Evolutionary conservation across 208 protist genomes (phyloP), one percentile per base, ranked within the genome.

Genomic region (Trypanosomatidae sp.): DNA sequence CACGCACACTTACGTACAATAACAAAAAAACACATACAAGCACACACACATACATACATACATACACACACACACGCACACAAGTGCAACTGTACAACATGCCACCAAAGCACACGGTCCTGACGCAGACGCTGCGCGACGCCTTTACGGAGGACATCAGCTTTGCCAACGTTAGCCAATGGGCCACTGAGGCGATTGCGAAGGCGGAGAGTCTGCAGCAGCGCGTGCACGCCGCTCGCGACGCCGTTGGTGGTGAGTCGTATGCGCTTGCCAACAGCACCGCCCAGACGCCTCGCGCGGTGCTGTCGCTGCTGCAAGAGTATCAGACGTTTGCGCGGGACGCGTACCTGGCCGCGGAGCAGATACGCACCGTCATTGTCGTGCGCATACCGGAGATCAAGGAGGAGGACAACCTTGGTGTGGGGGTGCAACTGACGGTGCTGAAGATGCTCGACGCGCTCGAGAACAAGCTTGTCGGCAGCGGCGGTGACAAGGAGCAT

Each of bases 331-430:
- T 75, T 6, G 61, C 51, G 41, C 55, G 53, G 23, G 30, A 57
- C 3, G 46, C 85, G n/a, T 82, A 62, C 44, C 33, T 45, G 20
- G 43, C 56, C 8, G 69, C 64, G 22, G 63, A 91, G 48, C 44
- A 51, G 27, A 48, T 91, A 20, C 77, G 74, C 37, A 73, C 71
- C 24, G 74, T 88, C 22, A 78, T 91, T 32, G 15, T 47, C 6
- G 59, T 80, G 24, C 82, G 82, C 47, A 70, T 91, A 22, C 82
- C 82, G 0, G 77, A 87, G 61, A 23, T 64, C 15, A 91, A 91
- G 66, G 68, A 83, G 53, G 82, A 91, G 53, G 82, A 91, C 55
- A 91, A 91, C 58, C 66, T 85, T 19, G 82, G 82, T 11, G 82
- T 91, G 16, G 69, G 56, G 25, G 82, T 91, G 63, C 82, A 91